Conservation (phyloP, 768 basidiomycete species). For the Suillus lakei region DNA sequence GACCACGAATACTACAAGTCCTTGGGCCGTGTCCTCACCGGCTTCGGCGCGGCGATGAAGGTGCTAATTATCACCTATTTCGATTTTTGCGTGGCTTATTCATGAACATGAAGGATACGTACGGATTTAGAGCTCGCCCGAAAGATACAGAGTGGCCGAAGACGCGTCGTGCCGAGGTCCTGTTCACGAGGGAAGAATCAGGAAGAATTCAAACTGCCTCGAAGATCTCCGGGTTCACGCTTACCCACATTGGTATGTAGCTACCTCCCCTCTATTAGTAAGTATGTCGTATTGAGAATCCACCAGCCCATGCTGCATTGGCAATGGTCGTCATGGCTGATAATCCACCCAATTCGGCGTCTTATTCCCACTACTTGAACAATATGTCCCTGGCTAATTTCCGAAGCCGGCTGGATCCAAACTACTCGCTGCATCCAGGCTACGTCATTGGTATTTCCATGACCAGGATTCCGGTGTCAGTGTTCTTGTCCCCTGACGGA, state of each 20-base stretch:
- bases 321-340: not conserved
- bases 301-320: not conserved
- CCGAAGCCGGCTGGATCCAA: not conserved
- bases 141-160: not conserved
- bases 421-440: not conserved
- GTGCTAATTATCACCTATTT: not conserved
- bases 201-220: not conserved
- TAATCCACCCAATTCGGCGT: not conserved
- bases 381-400: not conserved
- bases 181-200: not conserved
- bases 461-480: not conserved
- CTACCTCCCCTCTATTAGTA: not conserved
- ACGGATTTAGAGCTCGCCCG: not conserved
- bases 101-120: not conserved
- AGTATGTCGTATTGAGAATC: not conserved
- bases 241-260: not conserved
- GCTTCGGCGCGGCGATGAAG: not conserved
- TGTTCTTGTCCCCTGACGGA: not conserved
- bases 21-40: not conserved
- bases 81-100: not conserved
- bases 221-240: not conserved
- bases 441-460: not conserved
- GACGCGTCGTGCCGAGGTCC: not conserved
- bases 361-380: not conserved
- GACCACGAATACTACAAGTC: conserved; percentile 1